Evolutionary conservation across 2,329 filamentous ascomycete species (phyloP).

Genomic region (Botryotinia narcissicola): DNA sequence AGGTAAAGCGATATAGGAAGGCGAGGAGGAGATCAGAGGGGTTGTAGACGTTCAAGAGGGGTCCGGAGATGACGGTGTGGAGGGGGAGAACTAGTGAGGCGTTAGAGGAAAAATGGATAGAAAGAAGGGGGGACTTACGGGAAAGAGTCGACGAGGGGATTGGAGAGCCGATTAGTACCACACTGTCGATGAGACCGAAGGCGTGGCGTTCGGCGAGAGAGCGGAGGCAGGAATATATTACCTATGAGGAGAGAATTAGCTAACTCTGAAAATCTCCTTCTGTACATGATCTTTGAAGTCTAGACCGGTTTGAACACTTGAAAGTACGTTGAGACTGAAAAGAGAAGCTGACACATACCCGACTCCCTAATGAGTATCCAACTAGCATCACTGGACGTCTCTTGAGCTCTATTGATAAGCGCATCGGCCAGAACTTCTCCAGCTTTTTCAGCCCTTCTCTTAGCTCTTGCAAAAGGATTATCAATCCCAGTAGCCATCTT

Average conservation of each 20-base stretch:
- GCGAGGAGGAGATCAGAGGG: slow-evolving; percentile 84
- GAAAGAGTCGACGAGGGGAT: slow-evolving; percentile 52
- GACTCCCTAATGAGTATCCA: background rate
- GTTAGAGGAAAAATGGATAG: slow-evolving; percentile 69
- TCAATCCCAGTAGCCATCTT: slow-evolving; percentile 55
- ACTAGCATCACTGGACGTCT: background rate
- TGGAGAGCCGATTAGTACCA: slow-evolving; percentile 77
- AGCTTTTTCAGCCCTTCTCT: slow-evolving; percentile 57
- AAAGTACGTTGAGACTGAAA: slow-evolving; percentile 44
- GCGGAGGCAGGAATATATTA: slow-evolving; percentile 63
- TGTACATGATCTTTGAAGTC: background rate
- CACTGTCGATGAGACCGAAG: slow-evolving; percentile 64
- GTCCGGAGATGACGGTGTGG: slow-evolving; percentile 74
- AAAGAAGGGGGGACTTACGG: slow-evolving; percentile 70
- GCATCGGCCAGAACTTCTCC: slow-evolving; percentile 62
- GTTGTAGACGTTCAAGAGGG: slow-evolving; percentile 88
- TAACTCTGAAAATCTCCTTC: background rate
- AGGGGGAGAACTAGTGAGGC: slow-evolving; percentile 72
- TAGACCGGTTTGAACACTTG: background rate
- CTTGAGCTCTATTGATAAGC: slow-evolving; percentile 48
- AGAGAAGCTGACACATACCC: background rate
- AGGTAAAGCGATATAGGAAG: slow-evolving; percentile 81
- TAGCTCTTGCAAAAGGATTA: slow-evolving; percentile 61
- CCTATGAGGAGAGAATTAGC: slow-evolving; percentile 45
- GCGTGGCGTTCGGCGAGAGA: slow-evolving; percentile 58